A percentile compares a stretch with the other conserved stretches of the same genome.
phyloP scores from a whole-genome alignment of 805 yeast species.

The Metschnikowia drakensbergensis region DNA sequence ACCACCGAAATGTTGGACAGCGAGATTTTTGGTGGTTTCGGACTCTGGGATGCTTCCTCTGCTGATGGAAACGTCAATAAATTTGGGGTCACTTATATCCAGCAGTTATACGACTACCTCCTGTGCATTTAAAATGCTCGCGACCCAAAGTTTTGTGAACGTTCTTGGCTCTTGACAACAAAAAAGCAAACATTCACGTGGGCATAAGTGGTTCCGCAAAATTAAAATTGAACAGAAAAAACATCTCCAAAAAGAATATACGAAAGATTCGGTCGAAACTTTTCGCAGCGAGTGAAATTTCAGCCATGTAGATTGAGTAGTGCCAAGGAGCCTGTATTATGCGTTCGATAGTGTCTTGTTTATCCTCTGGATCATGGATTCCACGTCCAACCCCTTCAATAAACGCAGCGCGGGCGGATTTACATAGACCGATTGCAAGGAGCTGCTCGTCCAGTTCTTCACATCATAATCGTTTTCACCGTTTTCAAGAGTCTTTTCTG shows the following conservation, averaged over 20 bases:
- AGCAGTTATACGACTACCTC: conserved; percentile 7
- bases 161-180: no score
- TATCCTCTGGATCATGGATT: neutral
- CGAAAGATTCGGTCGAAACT: no score
- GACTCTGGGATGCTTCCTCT: conserved; percentile 82
- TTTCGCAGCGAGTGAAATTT: no score
- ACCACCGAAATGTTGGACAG: conserved; percentile 9
- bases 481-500: conserved; percentile 14
- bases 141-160: neutral
- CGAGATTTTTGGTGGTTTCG: conserved; percentile 58
- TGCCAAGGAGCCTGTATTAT: no score
- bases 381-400: conserved; percentile 33
- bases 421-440: conserved; percentile 31
- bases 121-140: neutral
- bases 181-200: no score
- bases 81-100: conserved; percentile 9
- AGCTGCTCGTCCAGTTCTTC: conserved; percentile 38
- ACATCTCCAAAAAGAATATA: no score
- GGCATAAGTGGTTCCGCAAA: no score
- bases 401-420: conserved; percentile 35
- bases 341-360: neutral
- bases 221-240: no score
- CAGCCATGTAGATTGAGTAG: no score
- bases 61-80: conserved; percentile 42
- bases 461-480: conserved; percentile 25